Evolutionary conservation across 768 basidiomycete species (phyloP).

Genomic region (Basidioascus undulatus): DNA sequence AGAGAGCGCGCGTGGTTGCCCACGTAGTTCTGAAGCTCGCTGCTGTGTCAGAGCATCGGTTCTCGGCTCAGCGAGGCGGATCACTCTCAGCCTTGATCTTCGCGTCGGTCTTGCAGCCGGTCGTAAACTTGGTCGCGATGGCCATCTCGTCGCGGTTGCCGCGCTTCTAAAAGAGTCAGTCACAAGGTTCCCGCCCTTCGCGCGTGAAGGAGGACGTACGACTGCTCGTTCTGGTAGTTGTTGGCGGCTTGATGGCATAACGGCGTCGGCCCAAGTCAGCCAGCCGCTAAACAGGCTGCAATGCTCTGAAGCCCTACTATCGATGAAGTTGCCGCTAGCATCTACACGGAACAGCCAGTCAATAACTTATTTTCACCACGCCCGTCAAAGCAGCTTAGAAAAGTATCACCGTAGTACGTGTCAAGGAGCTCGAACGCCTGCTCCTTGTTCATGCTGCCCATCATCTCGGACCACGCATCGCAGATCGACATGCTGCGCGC

Average conservation of each 20-base stretch:
- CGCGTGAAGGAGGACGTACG: no score
- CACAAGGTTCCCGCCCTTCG: no score
- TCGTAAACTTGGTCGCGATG: conserved; percentile 21
- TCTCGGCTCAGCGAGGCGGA: no score
- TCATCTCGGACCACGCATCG: not conserved
- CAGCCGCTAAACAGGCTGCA: no score
- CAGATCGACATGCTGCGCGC: conserved; percentile 7
- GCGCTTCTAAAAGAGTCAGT: no score
- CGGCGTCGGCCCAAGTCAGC: no score
- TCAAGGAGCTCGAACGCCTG: conserved; percentile 25
- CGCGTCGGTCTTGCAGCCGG: conserved; percentile 9
- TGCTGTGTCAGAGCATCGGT: not conserved
- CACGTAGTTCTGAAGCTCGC: conserved; percentile 18
- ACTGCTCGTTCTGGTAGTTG: conserved; percentile 23
- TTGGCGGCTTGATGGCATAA: conserved; percentile 22
- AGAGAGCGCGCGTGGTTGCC: conserved; percentile 30
- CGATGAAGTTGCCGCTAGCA: conserved; percentile 28
- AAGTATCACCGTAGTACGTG: conserved; percentile 16
- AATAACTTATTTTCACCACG: not conserved
- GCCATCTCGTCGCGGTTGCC: conserved; percentile 26
- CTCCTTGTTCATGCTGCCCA: conserved; percentile 26
- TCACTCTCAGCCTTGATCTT: conserved; percentile 3
- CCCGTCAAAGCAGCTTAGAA: not conserved
- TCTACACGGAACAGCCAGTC: conserved; percentile 15
- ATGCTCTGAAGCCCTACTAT: conserved; percentile 5